Conservation (phyloP, 208 protist species). For the Polymyxa betae region DNA sequence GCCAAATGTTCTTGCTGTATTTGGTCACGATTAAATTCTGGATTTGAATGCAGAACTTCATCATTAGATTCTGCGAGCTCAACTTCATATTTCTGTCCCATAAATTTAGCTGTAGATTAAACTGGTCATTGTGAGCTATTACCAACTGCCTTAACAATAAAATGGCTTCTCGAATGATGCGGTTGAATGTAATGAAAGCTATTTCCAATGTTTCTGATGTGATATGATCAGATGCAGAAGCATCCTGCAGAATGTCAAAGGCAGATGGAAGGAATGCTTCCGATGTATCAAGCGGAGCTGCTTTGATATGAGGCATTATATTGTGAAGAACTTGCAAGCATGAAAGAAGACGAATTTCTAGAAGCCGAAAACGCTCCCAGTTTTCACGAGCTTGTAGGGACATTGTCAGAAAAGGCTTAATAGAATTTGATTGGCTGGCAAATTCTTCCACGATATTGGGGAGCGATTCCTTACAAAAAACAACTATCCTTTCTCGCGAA, state of each 20-base stretch:
- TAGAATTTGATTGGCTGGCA: no score
- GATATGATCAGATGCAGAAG: neutral
- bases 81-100: neutral
- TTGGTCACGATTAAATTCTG: neutral
- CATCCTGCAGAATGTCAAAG: neutral
- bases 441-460: no score
- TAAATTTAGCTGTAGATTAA: neutral
- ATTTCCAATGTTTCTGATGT: neutral
- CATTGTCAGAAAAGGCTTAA: no score
- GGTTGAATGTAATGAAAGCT: neutral
- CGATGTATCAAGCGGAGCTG: neutral
- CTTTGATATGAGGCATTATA: neutral
- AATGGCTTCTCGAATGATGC: neutral
- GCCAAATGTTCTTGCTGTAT: neutral
- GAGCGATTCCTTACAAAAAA: no score
- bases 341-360: neutral
- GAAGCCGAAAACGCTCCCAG: neutral
- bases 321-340: neutral
- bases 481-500: no score
- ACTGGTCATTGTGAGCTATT: neutral
- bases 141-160: neutral
- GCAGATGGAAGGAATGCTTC: neutral
- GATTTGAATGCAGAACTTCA: neutral
- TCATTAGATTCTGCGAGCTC: neutral
- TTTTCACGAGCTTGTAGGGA: no score